Evolutionary conservation across 352 stramenopile genomes (phyloP).

Genomic region (Phytophthora boehmeriae): DNA sequence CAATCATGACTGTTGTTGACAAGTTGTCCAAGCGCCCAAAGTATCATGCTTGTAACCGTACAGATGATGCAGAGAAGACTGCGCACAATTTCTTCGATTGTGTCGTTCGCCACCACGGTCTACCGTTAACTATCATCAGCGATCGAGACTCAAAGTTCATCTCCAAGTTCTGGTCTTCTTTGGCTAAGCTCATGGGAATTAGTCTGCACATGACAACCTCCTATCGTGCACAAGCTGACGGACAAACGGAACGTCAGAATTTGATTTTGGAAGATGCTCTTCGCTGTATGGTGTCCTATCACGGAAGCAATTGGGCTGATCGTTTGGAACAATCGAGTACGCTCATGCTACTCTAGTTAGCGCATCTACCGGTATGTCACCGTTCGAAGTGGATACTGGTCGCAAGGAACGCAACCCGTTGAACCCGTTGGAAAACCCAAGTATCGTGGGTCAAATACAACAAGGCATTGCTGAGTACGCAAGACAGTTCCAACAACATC

Average conservation of each 20-base stretch:
- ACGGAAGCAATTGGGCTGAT: constrained; percentile 16
- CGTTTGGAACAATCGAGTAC: constrained; percentile 21
- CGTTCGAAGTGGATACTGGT: constrained; percentile 22
- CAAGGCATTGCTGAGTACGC: constrained; percentile 11
- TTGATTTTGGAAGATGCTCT: constrained; percentile 19
- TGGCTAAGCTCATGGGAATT: constrained; percentile 24
- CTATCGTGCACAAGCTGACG: constrained; percentile 22
- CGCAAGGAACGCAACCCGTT: constrained; percentile 7
- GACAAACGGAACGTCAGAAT: constrained; percentile 19
- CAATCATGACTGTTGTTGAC: constrained; percentile 31
- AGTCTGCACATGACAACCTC: constrained; percentile 20
- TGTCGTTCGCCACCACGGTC: constrained; percentile 21
- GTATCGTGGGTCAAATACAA: not conserved
- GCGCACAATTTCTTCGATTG: constrained; percentile 14
- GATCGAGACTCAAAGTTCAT: constrained; percentile 28
- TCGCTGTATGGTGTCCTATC: constrained; percentile 18
- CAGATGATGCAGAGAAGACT: constrained; percentile 17
- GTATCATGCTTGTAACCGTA: constrained; percentile 18
- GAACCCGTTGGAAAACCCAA: not conserved
- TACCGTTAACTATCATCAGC: constrained; percentile 18
- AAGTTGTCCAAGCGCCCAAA: constrained; percentile 32
- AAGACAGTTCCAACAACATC: constrained; percentile 12
- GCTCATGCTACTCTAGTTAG: constrained; percentile 17
- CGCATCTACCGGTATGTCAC: constrained; percentile 7
- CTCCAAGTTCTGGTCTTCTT: constrained; percentile 18